Evolutionary conservation across 805 yeast genomes (phyloP), one percentile per base, ranked within the genome.

Genomic region (Candida oleophila): DNA sequence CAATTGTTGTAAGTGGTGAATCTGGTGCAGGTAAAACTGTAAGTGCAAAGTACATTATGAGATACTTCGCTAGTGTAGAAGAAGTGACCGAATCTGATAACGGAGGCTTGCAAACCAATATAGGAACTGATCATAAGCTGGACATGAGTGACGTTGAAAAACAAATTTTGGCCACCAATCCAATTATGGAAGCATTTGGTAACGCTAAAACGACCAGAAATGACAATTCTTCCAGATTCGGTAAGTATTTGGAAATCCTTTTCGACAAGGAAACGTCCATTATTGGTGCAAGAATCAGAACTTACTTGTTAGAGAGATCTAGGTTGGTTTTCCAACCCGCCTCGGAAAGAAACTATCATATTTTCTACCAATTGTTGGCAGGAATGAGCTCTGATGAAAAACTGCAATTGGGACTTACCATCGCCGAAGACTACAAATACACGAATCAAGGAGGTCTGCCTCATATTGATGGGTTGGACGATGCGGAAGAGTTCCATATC

Each of bases 1-100:
- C 99, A 1, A 91, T 92, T 52, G 97, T 92, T 15, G 98, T 92
- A 15, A 83, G 91, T 56, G 99, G 99, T 69, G 99, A 92, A 69
- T 88, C 96, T 4, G 99, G 99, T 68, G 98, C 99, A 22, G 99
- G 99, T 66, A 94, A 92, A 61, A 94, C 98, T 3, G 98, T 92
- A 37, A 84, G 94, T 52, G 99, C 99, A 35, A 92, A 92, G 65
- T 92, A 88, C 66, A 92, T 92, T 54, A 92, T 92, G 98, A 82
- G 98, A 66, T 92, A 91, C 68, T 91, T 92, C 65, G 98, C 98
- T 3, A 84, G 96, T 15, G 97, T 92, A 14, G 97, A 92, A 50
- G 74, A 69, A 47, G 73, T 66, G 4, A 21, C 11, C n/a, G 18
- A 21, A 21, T 9, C 21, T 19, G 21, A 16, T 12, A 20, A 16